Conservation (phyloP, 495 filamentous ascomycete species). For the Penicillium taxi region DNA sequence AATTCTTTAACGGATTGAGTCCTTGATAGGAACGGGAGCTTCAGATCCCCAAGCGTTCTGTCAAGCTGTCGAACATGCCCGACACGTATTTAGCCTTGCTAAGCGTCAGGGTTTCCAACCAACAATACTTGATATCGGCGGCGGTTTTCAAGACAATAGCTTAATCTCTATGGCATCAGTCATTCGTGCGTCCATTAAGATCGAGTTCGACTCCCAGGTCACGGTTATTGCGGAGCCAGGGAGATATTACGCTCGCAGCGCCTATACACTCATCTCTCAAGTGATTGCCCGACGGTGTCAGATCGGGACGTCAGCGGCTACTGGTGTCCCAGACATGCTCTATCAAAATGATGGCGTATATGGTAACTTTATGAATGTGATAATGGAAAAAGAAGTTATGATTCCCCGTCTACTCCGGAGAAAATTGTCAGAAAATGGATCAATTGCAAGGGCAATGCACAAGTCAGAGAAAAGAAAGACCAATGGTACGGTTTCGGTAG, state of each 20-base stretch:
- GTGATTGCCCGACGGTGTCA: slow-evolving; percentile 23
- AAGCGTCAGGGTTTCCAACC: slow-evolving; percentile 8
- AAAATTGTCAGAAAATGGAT: too few relatives aligned
- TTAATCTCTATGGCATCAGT: slow-evolving; percentile 17
- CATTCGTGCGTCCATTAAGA: slow-evolving; percentile 5
- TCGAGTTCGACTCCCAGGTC: slow-evolving; percentile 11
- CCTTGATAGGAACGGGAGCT: slow-evolving; percentile 18
- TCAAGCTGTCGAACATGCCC: slow-evolving; percentile 20
- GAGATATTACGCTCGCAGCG: slow-evolving; percentile 19
- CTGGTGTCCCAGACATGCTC: slow-evolving; percentile 22
- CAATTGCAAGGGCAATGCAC: not conserved
- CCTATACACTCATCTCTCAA: slow-evolving; percentile 23
- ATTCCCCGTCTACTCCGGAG: slow-evolving; percentile 5
- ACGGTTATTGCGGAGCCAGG: slow-evolving; percentile 28
- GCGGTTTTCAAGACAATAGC: slow-evolving; percentile 21
- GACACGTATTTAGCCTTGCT: slow-evolving; percentile 16
- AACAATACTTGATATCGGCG: slow-evolving; percentile 24
- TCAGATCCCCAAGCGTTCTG: slow-evolving; percentile 15
- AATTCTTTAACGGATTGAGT: not conserved
- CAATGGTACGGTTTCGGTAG: not conserved
- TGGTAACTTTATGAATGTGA: slow-evolving; percentile 25
- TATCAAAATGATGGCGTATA: slow-evolving; percentile 32
- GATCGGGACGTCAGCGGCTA: slow-evolving; percentile 5
- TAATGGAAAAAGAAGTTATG: slow-evolving; percentile 20
- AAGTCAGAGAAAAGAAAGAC: not conserved